phyloP scores from a whole-genome alignment of 1,284 basidiomycete species.

The Xerocomus minutiporus region DNA sequence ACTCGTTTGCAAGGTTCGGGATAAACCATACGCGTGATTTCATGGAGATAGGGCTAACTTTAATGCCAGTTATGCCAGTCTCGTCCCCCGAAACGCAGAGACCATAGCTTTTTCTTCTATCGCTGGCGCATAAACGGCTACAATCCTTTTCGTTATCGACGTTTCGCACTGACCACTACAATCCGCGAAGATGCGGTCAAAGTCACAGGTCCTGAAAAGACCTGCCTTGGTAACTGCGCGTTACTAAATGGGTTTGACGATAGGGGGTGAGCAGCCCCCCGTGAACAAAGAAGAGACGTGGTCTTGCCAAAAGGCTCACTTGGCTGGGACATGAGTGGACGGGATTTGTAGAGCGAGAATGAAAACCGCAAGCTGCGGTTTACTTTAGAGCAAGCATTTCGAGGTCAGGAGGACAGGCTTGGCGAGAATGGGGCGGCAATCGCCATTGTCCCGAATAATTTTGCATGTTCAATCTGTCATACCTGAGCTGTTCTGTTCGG shows the following conservation, averaged over 20 bases:
- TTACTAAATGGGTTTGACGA: neutral
- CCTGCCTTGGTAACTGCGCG: neutral
- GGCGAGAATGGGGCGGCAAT: no score
- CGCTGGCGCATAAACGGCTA: slow-evolving; percentile 2
- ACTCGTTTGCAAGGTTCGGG: neutral
- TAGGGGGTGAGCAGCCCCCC: neutral
- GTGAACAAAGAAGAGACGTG: neutral
- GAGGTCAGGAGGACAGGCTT: no score
- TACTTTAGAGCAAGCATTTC: no score
- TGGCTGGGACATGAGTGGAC: no score
- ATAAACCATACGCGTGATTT: slow-evolving; percentile 4
- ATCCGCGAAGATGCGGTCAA: neutral
- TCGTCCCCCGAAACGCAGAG: neutral
- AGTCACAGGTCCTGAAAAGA: neutral
- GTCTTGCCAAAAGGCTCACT: neutral
- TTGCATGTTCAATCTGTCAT: no score
- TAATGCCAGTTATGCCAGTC: neutral
- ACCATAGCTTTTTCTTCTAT: neutral
- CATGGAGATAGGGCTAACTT: neutral
- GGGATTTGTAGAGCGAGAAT: no score
- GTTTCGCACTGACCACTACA: slow-evolving; percentile 6
- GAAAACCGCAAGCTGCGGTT: no score
- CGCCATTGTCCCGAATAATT: no score
- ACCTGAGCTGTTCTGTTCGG: no score
- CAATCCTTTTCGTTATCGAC: neutral